These are phyloP conservation scores for Mikania micrantha DNA, from an alignment of 129 eudicot genomes.

Conservation along the genomic window DNA sequence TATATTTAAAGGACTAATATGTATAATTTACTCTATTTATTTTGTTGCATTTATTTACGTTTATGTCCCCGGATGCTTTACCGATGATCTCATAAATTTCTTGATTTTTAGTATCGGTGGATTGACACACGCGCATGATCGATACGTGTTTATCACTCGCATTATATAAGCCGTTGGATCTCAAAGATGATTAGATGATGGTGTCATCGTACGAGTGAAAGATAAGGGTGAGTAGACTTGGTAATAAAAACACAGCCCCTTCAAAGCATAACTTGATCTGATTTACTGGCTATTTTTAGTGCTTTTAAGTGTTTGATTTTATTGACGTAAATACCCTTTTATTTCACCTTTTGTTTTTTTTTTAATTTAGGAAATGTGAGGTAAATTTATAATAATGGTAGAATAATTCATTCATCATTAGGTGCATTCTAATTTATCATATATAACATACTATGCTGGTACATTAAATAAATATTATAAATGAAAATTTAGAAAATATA, in stretches of 20 bases:
- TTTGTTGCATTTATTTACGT: conserved; percentile 11
- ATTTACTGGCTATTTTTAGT: conserved; percentile 24
- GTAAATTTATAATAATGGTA: not conserved
- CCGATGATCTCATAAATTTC: conserved; percentile 40
- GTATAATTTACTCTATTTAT: not conserved
- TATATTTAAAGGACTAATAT: no score
- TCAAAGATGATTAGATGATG: no score
- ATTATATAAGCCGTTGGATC: not conserved
- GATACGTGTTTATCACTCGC: not conserved
- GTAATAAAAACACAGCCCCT: conserved; percentile 28
- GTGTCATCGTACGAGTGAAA: not conserved
- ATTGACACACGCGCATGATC: not conserved
- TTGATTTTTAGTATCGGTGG: conserved; percentile 1
- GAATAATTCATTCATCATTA: not conserved
- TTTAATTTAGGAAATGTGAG: not conserved
- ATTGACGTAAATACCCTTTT: conserved; percentile 22
- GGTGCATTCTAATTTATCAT: no score
- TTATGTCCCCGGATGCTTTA: conserved; percentile 20
- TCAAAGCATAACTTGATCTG: conserved; percentile 23
- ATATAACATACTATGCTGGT: no score
- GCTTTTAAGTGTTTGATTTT: not conserved
- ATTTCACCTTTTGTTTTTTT: not conserved
- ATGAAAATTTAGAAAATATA: no score
- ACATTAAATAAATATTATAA: no score
- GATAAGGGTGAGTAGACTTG: not conserved